A percentile compares a stretch with the other conserved stretches of the same genome.
phyloP scores from a whole-genome alignment of 2,329 filamentous ascomycete genomes.

The Cladobotryum mycophilum region DNA sequence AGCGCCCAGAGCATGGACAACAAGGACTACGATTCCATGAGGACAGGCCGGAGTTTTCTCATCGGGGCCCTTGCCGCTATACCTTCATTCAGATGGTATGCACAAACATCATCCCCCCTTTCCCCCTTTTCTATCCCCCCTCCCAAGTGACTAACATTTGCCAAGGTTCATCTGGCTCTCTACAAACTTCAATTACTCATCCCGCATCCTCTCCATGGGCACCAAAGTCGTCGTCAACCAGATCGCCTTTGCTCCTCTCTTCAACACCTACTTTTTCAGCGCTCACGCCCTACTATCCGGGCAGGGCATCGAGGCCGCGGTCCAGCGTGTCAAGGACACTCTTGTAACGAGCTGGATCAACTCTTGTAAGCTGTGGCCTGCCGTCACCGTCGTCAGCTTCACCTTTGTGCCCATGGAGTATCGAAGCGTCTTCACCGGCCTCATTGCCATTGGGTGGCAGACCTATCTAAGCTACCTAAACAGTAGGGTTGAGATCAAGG shows the following conservation, averaged over 20 bases:
- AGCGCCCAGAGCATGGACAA: slow-evolving; percentile 65
- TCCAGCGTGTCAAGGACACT: slow-evolving; percentile 65
- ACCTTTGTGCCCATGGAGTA: slow-evolving; percentile 76
- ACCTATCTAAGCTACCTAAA: slow-evolving; percentile 82
- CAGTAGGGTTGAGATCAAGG: slow-evolving; percentile 53
- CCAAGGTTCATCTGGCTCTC: slow-evolving; percentile 73
- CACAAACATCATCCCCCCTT: background rate
- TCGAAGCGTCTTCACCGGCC: slow-evolving; percentile 70
- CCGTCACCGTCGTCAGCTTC: slow-evolving; percentile 80
- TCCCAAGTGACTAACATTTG: background rate
- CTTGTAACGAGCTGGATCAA: slow-evolving; percentile 73
- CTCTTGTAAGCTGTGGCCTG: slow-evolving; percentile 82
- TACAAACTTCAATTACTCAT: slow-evolving; percentile 76
- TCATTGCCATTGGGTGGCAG: slow-evolving; percentile 85
- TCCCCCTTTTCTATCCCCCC: background rate
- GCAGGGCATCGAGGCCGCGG: slow-evolving; percentile 55
- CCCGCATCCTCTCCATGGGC: slow-evolving; percentile 61
- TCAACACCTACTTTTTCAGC: slow-evolving; percentile 79
- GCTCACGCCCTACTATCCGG: slow-evolving; percentile 71
- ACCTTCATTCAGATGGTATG: slow-evolving; percentile 76
- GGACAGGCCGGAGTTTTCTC: slow-evolving; percentile 64
- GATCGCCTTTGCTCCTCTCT: slow-evolving; percentile 70
- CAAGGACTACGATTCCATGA: slow-evolving; percentile 58
- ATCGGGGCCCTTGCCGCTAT: slow-evolving; percentile 71
- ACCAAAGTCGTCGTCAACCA: slow-evolving; percentile 80